Percentiles rank a stretch among this genome's conserved stretches.
Evolutionary conservation across 2,329 filamentous ascomycete genomes (phyloP).

Genomic region (Penicillium sp.): DNA sequence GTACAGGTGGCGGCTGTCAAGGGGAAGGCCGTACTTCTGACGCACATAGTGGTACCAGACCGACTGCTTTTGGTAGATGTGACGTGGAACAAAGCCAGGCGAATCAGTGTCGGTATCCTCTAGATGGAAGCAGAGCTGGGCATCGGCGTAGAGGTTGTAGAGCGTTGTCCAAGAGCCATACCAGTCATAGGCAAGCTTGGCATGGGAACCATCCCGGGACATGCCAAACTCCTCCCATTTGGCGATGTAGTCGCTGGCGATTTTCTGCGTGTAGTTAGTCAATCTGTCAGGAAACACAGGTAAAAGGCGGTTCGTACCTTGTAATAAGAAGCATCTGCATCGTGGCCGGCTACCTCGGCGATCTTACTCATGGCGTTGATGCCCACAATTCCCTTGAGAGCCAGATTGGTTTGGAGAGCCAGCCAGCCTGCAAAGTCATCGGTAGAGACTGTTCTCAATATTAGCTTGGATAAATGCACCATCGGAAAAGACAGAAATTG

Average conservation of each 20-base stretch:
- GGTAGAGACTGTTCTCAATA: conserved; percentile 59
- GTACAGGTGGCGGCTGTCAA: conserved; percentile 79
- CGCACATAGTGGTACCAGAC: conserved; percentile 76
- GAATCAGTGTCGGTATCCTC: conserved; percentile 43
- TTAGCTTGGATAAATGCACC: background rate
- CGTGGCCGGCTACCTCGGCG: conserved; percentile 59
- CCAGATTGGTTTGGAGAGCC: conserved; percentile 76
- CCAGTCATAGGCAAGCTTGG: conserved; percentile 76
- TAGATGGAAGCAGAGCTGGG: conserved; percentile 75
- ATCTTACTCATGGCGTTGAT: conserved; percentile 76
- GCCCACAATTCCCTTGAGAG: conserved; percentile 79
- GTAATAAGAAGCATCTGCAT: conserved; percentile 58
- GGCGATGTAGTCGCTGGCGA: conserved; percentile 64
- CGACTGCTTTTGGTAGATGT: conserved; percentile 75
- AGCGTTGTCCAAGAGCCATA: conserved; percentile 80
- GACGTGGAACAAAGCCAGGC: conserved; percentile 66
- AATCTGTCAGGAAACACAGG: background rate
- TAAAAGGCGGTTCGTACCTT: conserved; percentile 34
- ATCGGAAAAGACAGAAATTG: background rate
- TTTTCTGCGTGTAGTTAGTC: conserved; percentile 42
- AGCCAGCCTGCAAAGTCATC: conserved; percentile 81
- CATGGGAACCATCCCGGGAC: conserved; percentile 66
- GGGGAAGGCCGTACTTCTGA: conserved; percentile 76
- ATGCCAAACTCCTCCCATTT: conserved; percentile 72
- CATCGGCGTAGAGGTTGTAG: conserved; percentile 82